These are phyloP conservation scores for Eucalyptus curtisii DNA, from an alignment of 345 rosid species.

Conservation along the genomic window DNA sequence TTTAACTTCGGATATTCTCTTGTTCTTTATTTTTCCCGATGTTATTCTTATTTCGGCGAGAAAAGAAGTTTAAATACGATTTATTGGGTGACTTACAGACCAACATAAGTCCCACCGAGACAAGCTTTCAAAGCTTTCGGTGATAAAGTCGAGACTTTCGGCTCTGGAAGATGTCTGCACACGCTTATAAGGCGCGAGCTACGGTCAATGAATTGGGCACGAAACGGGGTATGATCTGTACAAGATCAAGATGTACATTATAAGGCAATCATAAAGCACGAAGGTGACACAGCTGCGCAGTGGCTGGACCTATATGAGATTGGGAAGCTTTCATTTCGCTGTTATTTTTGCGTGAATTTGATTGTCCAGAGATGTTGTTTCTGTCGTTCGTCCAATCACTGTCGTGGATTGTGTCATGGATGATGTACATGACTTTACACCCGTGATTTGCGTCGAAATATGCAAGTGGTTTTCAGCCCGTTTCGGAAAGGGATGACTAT, in stretches of 20 bases:
- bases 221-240: neutral
- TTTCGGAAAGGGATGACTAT: neutral
- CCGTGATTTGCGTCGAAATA: neutral
- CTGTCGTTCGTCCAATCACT: neutral
- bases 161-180: neutral
- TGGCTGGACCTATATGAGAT: neutral
- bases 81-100: neutral
- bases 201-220: neutral
- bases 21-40: neutral
- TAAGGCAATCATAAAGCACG: neutral
- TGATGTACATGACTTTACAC: neutral
- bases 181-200: neutral
- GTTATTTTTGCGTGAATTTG: neutral
- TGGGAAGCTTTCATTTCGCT: neutral
- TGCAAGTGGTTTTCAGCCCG: neutral
- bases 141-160: neutral
- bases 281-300: neutral
- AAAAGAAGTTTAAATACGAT: neutral
- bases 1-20: neutral
- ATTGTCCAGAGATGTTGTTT: neutral
- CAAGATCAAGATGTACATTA: neutral
- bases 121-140: neutral
- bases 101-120: neutral
- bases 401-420: neutral
- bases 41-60: neutral